phyloP scores from a whole-genome alignment of 129 eudicot species.

The Centella asiatica region DNA sequence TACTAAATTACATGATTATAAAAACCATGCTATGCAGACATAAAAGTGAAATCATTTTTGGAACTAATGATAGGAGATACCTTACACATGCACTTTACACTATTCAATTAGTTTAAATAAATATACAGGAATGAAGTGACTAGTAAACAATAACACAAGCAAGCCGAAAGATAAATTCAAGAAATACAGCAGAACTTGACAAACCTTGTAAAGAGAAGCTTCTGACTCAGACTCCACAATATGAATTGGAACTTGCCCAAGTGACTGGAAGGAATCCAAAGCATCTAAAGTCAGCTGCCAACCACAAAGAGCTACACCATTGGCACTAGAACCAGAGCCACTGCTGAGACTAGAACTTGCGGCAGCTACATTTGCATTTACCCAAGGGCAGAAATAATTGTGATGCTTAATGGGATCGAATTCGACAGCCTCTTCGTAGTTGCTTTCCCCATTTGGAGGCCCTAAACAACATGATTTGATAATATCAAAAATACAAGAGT shows the following conservation, averaged over 20 bases:
- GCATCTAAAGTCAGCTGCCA: slow-evolving; percentile 99
- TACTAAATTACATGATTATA: too few species aligned
- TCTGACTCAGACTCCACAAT: slow-evolving; percentile 91
- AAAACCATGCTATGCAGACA: too few species aligned
- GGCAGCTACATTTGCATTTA: slow-evolving; percentile 94
- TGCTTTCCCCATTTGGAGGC: slow-evolving; percentile 83
- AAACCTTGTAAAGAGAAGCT: slow-evolving; percentile 70
- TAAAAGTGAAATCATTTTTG: too few species aligned
- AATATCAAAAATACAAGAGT: too few species aligned
- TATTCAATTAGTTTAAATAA: too few species aligned
- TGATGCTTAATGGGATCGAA: slow-evolving; percentile 96
- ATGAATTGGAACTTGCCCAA: slow-evolving; percentile 71
- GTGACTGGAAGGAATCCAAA: slow-evolving; percentile 72
- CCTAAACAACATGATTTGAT: slow-evolving; percentile 26
- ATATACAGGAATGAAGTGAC: too few species aligned
- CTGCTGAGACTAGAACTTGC: slow-evolving; percentile 67
- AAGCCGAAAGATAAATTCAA: neutral
- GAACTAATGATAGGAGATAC: too few species aligned
- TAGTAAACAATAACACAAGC: neutral
- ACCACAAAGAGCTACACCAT: slow-evolving; percentile 75
- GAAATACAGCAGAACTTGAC: neutral
- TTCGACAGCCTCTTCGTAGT: slow-evolving; percentile 73
- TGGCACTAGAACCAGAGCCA: slow-evolving; percentile 58
- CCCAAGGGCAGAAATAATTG: slow-evolving; percentile 93
- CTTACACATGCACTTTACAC: neutral